A percentile compares a stretch with the other conserved stretches of the same genome.
These are phyloP conservation scores for Phyllosticta citribraziliensis DNA, from an alignment of 2,329 filamentous ascomycete species.

Conservation along the genomic window DNA sequence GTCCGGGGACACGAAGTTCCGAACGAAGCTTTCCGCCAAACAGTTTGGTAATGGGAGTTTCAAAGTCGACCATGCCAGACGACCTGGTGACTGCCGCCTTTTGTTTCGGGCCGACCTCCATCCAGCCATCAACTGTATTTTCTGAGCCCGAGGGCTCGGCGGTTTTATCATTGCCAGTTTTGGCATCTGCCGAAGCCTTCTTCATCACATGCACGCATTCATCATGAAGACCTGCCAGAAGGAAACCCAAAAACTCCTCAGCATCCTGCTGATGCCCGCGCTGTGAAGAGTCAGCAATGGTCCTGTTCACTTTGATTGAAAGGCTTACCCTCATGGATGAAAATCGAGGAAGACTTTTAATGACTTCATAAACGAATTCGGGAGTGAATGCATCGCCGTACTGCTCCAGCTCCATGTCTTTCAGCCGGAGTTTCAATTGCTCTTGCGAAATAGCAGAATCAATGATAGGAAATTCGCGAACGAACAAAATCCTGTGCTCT, in stretches of 20 bases:
- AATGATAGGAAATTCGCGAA: slow-evolving; percentile 82
- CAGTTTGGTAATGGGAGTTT: slow-evolving; percentile 84
- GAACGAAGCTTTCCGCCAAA: slow-evolving; percentile 88
- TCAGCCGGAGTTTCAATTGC: slow-evolving; percentile 62
- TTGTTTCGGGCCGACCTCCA: slow-evolving; percentile 89
- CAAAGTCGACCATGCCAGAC: slow-evolving; percentile 60
- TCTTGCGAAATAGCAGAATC: slow-evolving; percentile 68
- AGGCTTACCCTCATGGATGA: slow-evolving; percentile 74
- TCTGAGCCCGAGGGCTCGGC: not conserved
- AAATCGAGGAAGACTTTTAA: slow-evolving; percentile 77
- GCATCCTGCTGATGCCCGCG: slow-evolving; percentile 96
- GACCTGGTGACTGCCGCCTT: slow-evolving; percentile 77
- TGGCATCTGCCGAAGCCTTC: slow-evolving; percentile 27
- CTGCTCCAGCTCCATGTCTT: slow-evolving; percentile 74
- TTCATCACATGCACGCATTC: slow-evolving; percentile 76
- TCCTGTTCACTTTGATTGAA: not conserved
- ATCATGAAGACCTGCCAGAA: slow-evolving; percentile 86
- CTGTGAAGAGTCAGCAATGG: slow-evolving; percentile 34
- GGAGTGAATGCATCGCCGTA: slow-evolving; percentile 88
- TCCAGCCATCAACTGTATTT: slow-evolving; percentile 58
- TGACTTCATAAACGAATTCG: slow-evolving; percentile 91
- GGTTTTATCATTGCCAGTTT: not conserved
- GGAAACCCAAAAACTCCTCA: slow-evolving; percentile 89
- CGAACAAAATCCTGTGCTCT: slow-evolving; percentile 72
- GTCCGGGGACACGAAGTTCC: slow-evolving; percentile 74